phyloP scores from a whole-genome alignment of 1,139 yeast genomes.

The Geotrichum phurueaensis region DNA sequence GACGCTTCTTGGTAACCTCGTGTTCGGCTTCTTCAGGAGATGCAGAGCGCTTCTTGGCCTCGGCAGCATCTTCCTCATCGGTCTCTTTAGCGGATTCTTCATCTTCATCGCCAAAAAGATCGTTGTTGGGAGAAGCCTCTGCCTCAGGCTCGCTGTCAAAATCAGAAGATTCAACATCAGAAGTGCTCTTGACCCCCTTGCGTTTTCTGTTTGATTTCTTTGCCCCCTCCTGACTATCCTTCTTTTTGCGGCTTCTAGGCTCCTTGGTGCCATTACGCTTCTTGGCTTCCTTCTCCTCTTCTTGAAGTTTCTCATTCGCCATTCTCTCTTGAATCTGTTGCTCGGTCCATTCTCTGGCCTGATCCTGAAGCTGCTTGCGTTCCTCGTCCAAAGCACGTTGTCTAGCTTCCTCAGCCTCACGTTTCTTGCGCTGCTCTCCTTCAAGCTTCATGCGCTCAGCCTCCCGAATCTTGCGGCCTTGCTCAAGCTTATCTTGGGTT shows the following conservation, averaged over 20 bases:
- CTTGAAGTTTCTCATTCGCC: slow-evolving; percentile 25
- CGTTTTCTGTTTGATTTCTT: slow-evolving; percentile 3
- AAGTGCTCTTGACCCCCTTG: slow-evolving; percentile 26
- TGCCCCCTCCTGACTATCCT: slow-evolving; percentile 18
- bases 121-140: slow-evolving; percentile 2
- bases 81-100: slow-evolving; percentile 16
- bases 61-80: slow-evolving; percentile 19
- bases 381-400: slow-evolving; percentile 55
- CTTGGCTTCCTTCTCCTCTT: slow-evolving; percentile 12
- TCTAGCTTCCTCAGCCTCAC: slow-evolving; percentile 38
- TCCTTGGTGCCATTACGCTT: slow-evolving; percentile 16
- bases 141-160: slow-evolving; percentile 18
- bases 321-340: slow-evolving; percentile 27
- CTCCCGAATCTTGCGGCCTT: slow-evolving; percentile 63
- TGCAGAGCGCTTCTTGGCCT: slow-evolving; percentile 2
- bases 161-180: slow-evolving; percentile 21
- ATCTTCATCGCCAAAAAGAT: slow-evolving; percentile 19
- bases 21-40: slow-evolving; percentile 10
- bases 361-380: slow-evolving; percentile 67
- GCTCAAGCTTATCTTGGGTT: slow-evolving; percentile 57
- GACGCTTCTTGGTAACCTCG: slow-evolving; percentile 22
- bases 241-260: slow-evolving; percentile 10
- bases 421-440: slow-evolving; percentile 33
- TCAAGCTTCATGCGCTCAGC: slow-evolving; percentile 46
- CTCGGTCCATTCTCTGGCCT: slow-evolving; percentile 77